Base-by-base conservation (phyloP, 2,329 filamentous ascomycete species). In the Aspergillus sojae region DNA sequence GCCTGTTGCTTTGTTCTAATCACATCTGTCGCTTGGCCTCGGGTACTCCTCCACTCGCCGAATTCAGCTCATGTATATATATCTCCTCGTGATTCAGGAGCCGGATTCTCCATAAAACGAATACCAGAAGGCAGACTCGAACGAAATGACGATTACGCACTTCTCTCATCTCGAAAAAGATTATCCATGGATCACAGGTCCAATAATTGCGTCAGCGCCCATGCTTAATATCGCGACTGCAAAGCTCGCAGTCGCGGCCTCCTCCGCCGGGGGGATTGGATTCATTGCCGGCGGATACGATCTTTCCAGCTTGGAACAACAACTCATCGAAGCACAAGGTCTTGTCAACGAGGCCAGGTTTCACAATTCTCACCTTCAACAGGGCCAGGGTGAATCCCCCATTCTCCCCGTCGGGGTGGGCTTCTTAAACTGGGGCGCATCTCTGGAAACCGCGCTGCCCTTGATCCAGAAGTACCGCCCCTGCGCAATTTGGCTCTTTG, bases 381-480 rank as follows among this genome's bases (percentile, higher is more conserved):
- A 19, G 7, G 4, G 7, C 2, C 26, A 4, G 10, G 5, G 2
- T 0, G 23, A 19, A 12, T 0, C 16, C 0, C 14, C 26, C 2
- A 6, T 28, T 10, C 46, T 50, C 26, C 46, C 46, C 4, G 26
- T 50, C 16, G 46, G 46, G 4, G 26, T 50, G 9, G 46, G 46
- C 5, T 50, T 50, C 1, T 10, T 28, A 30, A 26, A 19, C 26
- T 50, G 46, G 46, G 26, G 46, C 4, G 46, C 23, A 19, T 19
- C 23, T 9, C 14, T 50, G 23, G 26, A 50, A 4, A 30, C 4
- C 2, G 26, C 46, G 7, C 3, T 50, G 16, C 26, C 46, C 14
- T 26, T 14, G 14, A 19, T 50, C 9, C 26, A 30, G 16, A 50
- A 50, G 46, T 50, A 28, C 46, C 16, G 26, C 2, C 46, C 46